Conservation (phyloP, 371 early-diverging fungal species). For the Mortierella sp. region DNA sequence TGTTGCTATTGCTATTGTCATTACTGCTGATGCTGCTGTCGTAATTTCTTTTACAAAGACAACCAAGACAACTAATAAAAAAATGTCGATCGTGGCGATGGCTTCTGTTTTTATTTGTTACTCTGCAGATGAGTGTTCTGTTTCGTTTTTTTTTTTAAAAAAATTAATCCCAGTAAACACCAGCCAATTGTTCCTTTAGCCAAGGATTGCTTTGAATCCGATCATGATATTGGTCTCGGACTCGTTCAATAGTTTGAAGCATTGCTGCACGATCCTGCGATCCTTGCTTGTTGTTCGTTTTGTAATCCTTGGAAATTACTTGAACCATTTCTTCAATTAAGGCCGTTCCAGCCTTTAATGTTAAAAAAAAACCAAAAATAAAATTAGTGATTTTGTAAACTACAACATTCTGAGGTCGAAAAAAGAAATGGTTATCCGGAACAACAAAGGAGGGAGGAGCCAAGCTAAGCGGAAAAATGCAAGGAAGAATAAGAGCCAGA, state of each 20-base stretch:
- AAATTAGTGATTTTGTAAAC: not conserved
- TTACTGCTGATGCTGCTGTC: no score
- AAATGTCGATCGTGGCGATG: no score
- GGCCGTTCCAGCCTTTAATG: slow-evolving; percentile 30
- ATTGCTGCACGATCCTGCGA: slow-evolving; percentile 12
- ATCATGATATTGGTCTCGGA: slow-evolving; percentile 33
- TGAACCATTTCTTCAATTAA: slow-evolving; percentile 49
- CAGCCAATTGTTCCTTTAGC: slow-evolving; percentile 38
- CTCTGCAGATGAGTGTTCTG: no score
- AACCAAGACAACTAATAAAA: no score
- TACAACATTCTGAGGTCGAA: no score
- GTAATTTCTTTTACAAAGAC: no score
- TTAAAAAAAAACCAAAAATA: slow-evolving; percentile 1
- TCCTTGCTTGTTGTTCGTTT: not conserved
- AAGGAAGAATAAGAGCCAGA: not conserved
- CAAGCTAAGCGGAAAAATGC: not conserved
- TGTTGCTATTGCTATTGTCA: no score
- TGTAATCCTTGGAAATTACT: slow-evolving; percentile 22
- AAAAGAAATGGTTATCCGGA: not conserved
- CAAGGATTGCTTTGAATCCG: slow-evolving; percentile 43
- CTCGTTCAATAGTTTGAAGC: slow-evolving; percentile 32
- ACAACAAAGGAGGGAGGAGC: not conserved
- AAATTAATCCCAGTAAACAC: slow-evolving; percentile 22
- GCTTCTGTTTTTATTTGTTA: no score
- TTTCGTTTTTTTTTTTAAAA: not conserved